Evolutionary conservation across 108 stramenopile genomes (phyloP).

Genomic region (Cyclostephanos tholiformis): DNA sequence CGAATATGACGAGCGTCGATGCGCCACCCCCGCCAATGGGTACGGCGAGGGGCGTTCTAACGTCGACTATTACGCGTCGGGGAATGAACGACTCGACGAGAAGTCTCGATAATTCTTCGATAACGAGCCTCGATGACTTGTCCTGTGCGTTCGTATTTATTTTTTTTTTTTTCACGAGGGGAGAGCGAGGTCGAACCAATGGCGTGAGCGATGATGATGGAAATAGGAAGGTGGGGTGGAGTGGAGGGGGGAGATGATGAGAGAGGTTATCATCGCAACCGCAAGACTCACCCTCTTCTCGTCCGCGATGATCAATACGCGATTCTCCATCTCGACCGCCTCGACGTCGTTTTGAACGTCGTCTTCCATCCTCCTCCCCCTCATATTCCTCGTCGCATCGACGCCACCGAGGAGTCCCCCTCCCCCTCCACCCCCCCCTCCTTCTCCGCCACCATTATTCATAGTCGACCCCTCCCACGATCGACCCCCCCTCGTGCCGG

Average conservation of each 20-base stretch:
- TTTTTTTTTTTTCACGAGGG: neutral
- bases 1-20: constrained; percentile 61
- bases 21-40: constrained; percentile 78
- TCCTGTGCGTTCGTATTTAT: constrained; percentile 21
- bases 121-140: constrained; percentile 33
- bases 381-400: constrained; percentile 25
- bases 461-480: constrained; percentile 9
- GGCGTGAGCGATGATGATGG: neutral
- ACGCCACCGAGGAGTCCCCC: constrained; percentile 47
- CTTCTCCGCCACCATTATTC: constrained; percentile 7
- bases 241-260: too few relatives aligned
- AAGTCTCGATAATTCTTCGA: constrained; percentile 18
- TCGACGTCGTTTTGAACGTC: neutral
- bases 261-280: neutral
- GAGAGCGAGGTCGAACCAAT: neutral
- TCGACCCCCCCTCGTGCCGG: constrained; percentile 43
- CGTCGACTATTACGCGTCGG: constrained; percentile 48
- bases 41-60: constrained; percentile 52
- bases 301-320: constrained; percentile 39
- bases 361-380: constrained; percentile 10
- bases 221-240: too few relatives aligned
- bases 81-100: constrained; percentile 30
- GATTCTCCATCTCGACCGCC: constrained; percentile 19
- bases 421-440: constrained; percentile 3
- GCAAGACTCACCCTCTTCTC: constrained; percentile 23